Base-by-base conservation (phyloP, 768 basidiomycete species). In the Amanita jacksonii region DNA sequence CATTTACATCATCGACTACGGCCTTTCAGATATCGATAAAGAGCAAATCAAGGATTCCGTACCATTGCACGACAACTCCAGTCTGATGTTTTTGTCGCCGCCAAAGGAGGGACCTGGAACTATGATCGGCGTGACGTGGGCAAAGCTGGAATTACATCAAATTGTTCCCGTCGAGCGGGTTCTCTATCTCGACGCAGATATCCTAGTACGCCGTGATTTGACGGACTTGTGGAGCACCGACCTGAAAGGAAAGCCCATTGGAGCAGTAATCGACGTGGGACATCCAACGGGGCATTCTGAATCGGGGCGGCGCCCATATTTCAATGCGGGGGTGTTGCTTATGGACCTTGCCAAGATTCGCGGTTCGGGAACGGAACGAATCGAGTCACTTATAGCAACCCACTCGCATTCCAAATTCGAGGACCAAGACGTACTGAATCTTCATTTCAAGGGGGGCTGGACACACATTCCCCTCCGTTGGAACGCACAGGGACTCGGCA, bases 401-500 rank as follows among this genome's bases (percentile, higher is more conserved):
- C 62, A 63, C 61, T 49, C 38, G 28, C 38, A 61, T 8, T 52
- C 66, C 2, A 56, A 35, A 23, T 69, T 59, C 49, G 52, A 49
- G 2, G 76, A 77, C 46, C 77, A 79, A 42, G 77, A 79, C 51
- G 66, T 56, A 7, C 57, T 79, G 45, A 77, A 76, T 47, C 52
- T 46, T 15, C 63, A 68, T 52, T 76, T 77, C 49, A 51, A 48
- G n/a, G 57, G 46, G 5, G 54, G 64, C 25, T 77, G 74, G 73
- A 48, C 49, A n/a, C 41, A 59, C 28, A 45, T 78, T 22, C 54
- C 56, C 40, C 56, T 74, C 23, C 47, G 42, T 24, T 79, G 74
- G 74, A 79, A 78, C 45, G 76, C 74, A 3, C 73, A 76, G 38
- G 76, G 77, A 3, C 57, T 77, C 22, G 74, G 74, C 8, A 74